Conservation (phyloP, 306 rosid species). For the Vigna reflexopilosa region DNA sequence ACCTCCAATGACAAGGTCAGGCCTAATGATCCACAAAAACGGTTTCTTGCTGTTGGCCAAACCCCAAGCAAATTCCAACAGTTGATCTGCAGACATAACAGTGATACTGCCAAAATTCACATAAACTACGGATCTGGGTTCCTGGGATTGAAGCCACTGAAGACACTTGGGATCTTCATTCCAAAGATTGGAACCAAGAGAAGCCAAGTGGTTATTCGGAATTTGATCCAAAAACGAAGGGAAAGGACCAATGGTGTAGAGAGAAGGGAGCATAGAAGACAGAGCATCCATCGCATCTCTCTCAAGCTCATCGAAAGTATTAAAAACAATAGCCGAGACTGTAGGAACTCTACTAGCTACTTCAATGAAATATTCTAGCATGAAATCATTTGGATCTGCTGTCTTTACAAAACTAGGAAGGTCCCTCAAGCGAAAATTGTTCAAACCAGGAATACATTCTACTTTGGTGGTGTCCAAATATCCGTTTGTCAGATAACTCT, state of each 20-base stretch:
- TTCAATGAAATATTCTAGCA: slow-evolving; percentile 10
- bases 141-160: slow-evolving; percentile 14
- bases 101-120: slow-evolving; percentile 28
- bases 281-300: background rate
- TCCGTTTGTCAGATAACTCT: slow-evolving; percentile 37
- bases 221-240: slow-evolving; percentile 22
- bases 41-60: slow-evolving; percentile 43
- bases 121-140: slow-evolving; percentile 6
- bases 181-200: slow-evolving; percentile 37
- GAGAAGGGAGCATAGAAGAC: background rate
- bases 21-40: slow-evolving; percentile 49
- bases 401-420: slow-evolving; percentile 22
- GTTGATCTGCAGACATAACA: slow-evolving; percentile 3
- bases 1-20: slow-evolving; percentile 45
- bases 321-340: slow-evolving; percentile 2
- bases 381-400: slow-evolving; percentile 34
- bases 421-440: slow-evolving; percentile 29
- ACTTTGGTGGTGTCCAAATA: slow-evolving; percentile 23
- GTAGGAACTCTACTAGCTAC: background rate
- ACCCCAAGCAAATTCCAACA: slow-evolving; percentile 45
- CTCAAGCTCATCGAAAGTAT: slow-evolving; percentile 19
- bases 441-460: slow-evolving; percentile 34
- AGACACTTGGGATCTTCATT: slow-evolving; percentile 29
- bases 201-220: background rate
- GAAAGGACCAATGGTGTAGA: slow-evolving; percentile 43